phyloP scores from a whole-genome alignment of 495 filamentous ascomycete genomes.

The Aspergillus biplanus region DNA sequence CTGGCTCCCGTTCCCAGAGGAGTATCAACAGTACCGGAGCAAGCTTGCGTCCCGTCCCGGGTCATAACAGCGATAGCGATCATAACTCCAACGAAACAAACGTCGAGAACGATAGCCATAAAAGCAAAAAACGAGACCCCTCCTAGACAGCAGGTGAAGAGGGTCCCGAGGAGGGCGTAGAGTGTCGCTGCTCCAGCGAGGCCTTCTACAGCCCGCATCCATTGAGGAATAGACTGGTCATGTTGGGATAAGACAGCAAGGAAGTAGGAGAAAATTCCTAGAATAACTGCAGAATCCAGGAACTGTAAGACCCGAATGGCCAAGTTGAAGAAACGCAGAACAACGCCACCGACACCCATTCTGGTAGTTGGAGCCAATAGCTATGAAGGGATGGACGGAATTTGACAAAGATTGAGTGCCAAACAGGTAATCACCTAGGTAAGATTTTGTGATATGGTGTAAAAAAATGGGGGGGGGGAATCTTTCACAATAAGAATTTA shows the following conservation, averaged over 20 bases:
- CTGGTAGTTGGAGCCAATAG: conserved; percentile 15
- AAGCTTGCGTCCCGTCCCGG: conserved; percentile 63
- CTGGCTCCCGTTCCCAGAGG: conserved; percentile 65
- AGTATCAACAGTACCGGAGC: conserved; percentile 65
- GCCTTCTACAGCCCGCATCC: conserved; percentile 78
- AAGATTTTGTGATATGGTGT: background rate
- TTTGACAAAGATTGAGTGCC: background rate
- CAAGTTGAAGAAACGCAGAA: conserved; percentile 65
- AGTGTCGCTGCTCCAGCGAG: conserved; percentile 73
- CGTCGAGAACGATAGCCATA: conserved; percentile 76
- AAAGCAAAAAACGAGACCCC: conserved; percentile 74
- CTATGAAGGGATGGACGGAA: background rate
- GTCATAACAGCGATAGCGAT: conserved; percentile 78
- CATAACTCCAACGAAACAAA: conserved; percentile 78
- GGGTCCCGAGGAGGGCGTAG: conserved; percentile 69
- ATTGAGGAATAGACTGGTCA: conserved; percentile 60
- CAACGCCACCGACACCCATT: conserved; percentile 56
- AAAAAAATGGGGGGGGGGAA: background rate
- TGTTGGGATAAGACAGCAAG: conserved; percentile 58
- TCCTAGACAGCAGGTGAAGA: conserved; percentile 79
- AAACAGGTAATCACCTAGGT: background rate
- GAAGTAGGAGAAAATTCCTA: conserved; percentile 76
- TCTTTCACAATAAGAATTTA: background rate
- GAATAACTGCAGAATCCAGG: conserved; percentile 68
- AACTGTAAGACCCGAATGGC: conserved; percentile 72